Conservation (phyloP, 2,329 filamentous ascomycete species). For the Incumbomyces lentus region DNA sequence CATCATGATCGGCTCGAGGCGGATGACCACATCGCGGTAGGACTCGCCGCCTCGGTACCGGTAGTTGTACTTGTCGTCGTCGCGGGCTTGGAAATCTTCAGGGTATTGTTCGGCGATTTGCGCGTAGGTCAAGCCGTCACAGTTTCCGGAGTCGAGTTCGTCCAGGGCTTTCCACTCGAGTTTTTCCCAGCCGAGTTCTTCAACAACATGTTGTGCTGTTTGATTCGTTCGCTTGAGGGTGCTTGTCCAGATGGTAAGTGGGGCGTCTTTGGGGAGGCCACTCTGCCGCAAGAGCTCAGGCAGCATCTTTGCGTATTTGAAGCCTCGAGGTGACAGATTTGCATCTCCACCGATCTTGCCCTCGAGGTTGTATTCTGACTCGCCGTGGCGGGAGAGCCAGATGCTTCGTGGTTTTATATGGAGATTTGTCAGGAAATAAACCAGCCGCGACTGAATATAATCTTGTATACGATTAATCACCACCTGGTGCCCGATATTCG, state of each 20-base stretch:
- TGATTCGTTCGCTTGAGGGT: slow-evolving; percentile 78
- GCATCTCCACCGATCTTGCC: slow-evolving; percentile 92
- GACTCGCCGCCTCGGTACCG: slow-evolving; percentile 94
- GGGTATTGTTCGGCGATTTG: slow-evolving; percentile 87
- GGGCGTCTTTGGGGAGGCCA: slow-evolving; percentile 58
- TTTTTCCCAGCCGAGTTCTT: slow-evolving; percentile 66
- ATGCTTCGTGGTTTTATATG: slow-evolving; percentile 95
- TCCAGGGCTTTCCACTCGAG: slow-evolving; percentile 98
- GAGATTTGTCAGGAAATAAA: slow-evolving; percentile 97
- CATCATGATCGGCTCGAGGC: slow-evolving; percentile 98
- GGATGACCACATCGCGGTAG: slow-evolving; percentile 92
- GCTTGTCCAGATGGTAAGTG: slow-evolving; percentile 65
- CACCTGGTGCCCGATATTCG: slow-evolving; percentile 89
- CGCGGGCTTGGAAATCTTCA: slow-evolving; percentile 87
- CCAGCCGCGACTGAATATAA: slow-evolving; percentile 88
- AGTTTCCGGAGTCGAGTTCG: slow-evolving; percentile 91
- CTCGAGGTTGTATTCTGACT: slow-evolving; percentile 82
- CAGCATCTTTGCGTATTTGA: slow-evolving; percentile 75
- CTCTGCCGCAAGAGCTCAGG: slow-evolving; percentile 77
- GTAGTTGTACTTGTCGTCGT: slow-evolving; percentile 99
- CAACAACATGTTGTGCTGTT: slow-evolving; percentile 71
- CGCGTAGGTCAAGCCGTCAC: slow-evolving; percentile 90
- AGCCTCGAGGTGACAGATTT: slow-evolving; percentile 71
- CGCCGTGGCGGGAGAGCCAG: slow-evolving; percentile 94
- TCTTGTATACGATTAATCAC: slow-evolving; percentile 97